Evolutionary conservation across 2,329 filamentous ascomycete species (phyloP), one percentile per base, ranked within the genome.

Genomic region (Biscogniauxia mediterranea): DNA sequence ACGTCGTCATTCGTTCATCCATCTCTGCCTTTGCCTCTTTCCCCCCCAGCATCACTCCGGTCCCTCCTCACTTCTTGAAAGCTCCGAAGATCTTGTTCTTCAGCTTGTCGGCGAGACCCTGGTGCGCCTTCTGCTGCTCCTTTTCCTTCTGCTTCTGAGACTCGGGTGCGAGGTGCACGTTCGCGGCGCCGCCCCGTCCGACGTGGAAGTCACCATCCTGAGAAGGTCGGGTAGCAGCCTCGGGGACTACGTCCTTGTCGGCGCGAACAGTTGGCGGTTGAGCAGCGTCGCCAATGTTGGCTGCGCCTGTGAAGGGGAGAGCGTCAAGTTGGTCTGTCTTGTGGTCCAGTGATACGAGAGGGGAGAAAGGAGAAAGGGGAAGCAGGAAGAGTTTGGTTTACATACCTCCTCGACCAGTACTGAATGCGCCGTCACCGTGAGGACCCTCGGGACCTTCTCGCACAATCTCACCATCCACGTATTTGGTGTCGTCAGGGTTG

Each of bases 381-480:
- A 46, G 38, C 11, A 17, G 38, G 2, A 6, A 46, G 7, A 17
- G 38, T 17, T 1, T 46, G 38, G 42, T 5, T 11, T 52, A 64
- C 78, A 68, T 74, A 85, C 84, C 84, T 79, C 84, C 84, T 69
- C 84, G 81, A 21, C 85, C 85, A 9, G 83, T 80, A 72, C 83
- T 86, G 72, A 80, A 86, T 52, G 83, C 81, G 66, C 84, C 85
- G 65, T 86, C 84, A 23, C 80, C 79, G 67, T 87, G 84, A 72
- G 81, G 83, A 65, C 84, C 84, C 70, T 79, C 78, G 3, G 76
- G 71, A 55, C 84, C 85, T 52, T 79, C 70, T 54, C 85, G 83
- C 59, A 85, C 84, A 57, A 89, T 84, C 65, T 85, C 83, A 68
- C 85, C 86, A 65, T 89, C 86, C 64, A 81, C 80, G 70, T 89